phyloP scores from a whole-genome alignment of 2,329 filamentous ascomycete species.

The Fusarium veterinarium region DNA sequence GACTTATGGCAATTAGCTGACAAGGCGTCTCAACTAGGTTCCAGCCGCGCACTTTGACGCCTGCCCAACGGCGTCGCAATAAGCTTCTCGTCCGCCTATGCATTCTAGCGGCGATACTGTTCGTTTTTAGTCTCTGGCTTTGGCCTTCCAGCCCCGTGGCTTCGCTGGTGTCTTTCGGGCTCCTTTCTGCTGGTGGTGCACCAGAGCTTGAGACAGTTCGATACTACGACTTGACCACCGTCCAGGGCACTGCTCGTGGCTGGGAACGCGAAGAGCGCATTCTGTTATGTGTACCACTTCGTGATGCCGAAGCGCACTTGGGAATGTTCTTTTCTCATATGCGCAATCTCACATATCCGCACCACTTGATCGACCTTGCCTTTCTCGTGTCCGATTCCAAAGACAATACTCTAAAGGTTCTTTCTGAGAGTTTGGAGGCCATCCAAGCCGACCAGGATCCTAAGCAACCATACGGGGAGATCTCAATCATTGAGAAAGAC shows the following conservation, averaged over 20 bases:
- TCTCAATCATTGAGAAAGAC: conserved; percentile 98
- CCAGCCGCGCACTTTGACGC: conserved; percentile 81
- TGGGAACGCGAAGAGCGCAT: conserved; percentile 98
- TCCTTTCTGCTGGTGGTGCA: conserved; percentile 74
- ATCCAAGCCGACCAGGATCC: conserved; percentile 85
- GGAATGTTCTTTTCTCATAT: conserved; percentile 99
- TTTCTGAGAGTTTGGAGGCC: conserved; percentile 79
- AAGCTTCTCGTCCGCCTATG: conserved; percentile 77
- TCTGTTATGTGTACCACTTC: conserved; percentile 90
- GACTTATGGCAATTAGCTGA: conserved; percentile 20
- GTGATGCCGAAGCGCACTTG: conserved; percentile 91
- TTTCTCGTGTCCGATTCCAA: conserved; percentile 98
- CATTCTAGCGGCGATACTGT: conserved; percentile 66
- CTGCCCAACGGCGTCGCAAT: conserved; percentile 77
- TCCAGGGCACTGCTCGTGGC: conserved; percentile 89
- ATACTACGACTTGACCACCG: conserved; percentile 94
- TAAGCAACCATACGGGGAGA: conserved; percentile 89
- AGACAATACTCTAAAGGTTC: conserved; percentile 82
- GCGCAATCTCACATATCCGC: conserved; percentile 95
- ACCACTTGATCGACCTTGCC: conserved; percentile 94
- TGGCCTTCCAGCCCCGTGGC: conserved; percentile 74
- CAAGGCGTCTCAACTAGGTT: conserved; percentile 59
- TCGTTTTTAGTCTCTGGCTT: conserved; percentile 79
- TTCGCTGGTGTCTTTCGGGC: conserved; percentile 74
- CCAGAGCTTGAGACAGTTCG: conserved; percentile 92